Conservation (phyloP, 495 filamentous ascomycete genomes). For the Xylaria flabelliformis region DNA sequence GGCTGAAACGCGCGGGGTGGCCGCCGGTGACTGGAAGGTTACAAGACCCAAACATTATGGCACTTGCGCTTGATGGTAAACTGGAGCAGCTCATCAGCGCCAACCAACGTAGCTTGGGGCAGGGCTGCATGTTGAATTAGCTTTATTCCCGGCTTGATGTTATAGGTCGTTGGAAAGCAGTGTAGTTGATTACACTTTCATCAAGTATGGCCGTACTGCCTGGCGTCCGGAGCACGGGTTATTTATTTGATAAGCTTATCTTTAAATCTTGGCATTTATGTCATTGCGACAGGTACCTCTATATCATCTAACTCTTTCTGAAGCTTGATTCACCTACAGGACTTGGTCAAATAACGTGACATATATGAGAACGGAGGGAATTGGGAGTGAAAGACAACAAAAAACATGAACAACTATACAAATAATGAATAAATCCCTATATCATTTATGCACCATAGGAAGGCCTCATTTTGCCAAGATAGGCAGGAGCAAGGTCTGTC, state of each 20-base stretch:
- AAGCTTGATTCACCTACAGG: too few relatives aligned
- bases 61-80: not conserved
- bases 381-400: too few relatives aligned
- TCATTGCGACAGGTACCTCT: not conserved
- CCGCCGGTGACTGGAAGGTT: not conserved
- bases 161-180: too few relatives aligned
- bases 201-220: not conserved
- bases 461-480: not conserved
- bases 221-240: too few relatives aligned
- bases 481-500: not conserved
- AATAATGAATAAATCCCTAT: not conserved
- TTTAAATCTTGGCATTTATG: not conserved
- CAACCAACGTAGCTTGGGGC: not conserved
- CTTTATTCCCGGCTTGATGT: too few relatives aligned
- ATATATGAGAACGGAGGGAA: too few relatives aligned
- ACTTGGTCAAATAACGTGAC: too few relatives aligned
- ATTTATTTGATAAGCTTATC: not conserved
- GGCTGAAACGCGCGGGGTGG: constrained; percentile 5
- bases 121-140: not conserved
- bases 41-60: constrained; percentile 3
- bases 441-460: not conserved
- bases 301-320: too few relatives aligned
- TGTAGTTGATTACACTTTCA: not conserved
- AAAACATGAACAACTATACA: not conserved
- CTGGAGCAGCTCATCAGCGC: not conserved